These are phyloP conservation scores for Eucalyptus globulus DNA, from an alignment of 345 rosid species.

Conservation along the genomic window DNA sequence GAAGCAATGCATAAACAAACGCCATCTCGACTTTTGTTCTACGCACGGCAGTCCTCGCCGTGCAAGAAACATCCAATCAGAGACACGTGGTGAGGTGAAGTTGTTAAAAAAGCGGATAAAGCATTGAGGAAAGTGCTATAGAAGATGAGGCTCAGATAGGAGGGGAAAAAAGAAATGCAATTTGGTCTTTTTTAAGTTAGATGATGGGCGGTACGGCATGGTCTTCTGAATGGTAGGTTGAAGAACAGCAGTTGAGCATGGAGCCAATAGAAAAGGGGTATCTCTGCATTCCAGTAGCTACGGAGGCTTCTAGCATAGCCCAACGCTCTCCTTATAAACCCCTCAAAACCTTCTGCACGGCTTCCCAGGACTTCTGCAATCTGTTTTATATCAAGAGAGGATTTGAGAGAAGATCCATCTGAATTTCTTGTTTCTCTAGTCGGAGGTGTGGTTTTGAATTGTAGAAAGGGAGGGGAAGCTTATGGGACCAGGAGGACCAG, in stretches of 20 bases:
- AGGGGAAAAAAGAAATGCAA: neutral
- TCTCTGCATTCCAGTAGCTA: neutral
- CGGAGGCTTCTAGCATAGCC: neutral
- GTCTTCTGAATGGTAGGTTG: neutral
- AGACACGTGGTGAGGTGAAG: neutral
- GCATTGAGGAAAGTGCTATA: neutral
- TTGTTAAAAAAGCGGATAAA: neutral
- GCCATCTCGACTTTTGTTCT: neutral
- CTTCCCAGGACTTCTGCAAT: neutral
- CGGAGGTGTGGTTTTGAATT: neutral
- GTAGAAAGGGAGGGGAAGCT: neutral
- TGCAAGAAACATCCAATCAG: neutral
- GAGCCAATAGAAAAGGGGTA: accelerated
- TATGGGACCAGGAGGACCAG: neutral
- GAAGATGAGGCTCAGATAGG: neutral
- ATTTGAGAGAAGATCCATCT: neutral
- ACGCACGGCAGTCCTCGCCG: neutral
- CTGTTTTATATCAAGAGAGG: neutral
- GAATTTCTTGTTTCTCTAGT: neutral
- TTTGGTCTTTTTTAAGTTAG: neutral
- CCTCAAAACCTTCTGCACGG: neutral
- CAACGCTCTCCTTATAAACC: neutral
- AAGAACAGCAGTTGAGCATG: neutral
- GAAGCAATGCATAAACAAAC: neutral
- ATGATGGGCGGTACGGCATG: neutral